Percentiles rank a stretch among this genome's conserved stretches.
Evolutionary conservation across 2,329 filamentous ascomycete species (phyloP).

Genomic region (Ophiosphaerella narmari): DNA sequence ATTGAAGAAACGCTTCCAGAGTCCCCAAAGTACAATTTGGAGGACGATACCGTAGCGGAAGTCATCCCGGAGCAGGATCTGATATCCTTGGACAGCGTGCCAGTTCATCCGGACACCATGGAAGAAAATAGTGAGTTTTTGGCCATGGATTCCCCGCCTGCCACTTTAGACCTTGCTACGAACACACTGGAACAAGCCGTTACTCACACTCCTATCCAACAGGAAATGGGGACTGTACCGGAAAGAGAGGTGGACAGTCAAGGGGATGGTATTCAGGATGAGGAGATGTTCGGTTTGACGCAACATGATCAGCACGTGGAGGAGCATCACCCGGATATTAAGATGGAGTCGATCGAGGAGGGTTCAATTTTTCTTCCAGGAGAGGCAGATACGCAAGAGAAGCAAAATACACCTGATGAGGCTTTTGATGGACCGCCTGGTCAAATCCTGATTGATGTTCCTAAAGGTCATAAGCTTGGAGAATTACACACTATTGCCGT

Average conservation of each 20-base stretch:
- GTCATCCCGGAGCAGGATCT: background rate
- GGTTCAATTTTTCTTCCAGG: constrained; percentile 8
- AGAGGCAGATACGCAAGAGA: constrained; percentile 8
- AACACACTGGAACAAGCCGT: background rate
- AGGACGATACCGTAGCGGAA: no score
- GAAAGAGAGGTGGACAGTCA: constrained; percentile 1
- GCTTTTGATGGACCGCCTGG: constrained; percentile 5
- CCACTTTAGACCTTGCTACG: background rate
- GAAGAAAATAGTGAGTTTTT: constrained; percentile 15
- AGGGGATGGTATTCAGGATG: constrained; percentile 11
- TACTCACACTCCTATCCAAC: constrained; percentile 9
- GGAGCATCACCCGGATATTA: constrained; percentile 24
- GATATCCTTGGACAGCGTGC: background rate
- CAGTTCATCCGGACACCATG: constrained; percentile 1
- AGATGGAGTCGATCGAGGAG: constrained; percentile 40
- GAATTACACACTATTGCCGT: constrained; percentile 24
- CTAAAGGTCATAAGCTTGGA: constrained; percentile 27
- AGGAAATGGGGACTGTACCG: constrained; percentile 1
- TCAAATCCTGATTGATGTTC: constrained; percentile 21
- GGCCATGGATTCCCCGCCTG: constrained; percentile 11
- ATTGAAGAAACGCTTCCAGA: background rate
- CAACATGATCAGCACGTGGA: constrained; percentile 4
- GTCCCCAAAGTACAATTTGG: background rate
- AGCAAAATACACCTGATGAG: constrained; percentile 1
- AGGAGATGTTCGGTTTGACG: constrained; percentile 1